Evolutionary conservation across 768 basidiomycete genomes (phyloP), one percentile per base, ranked within the genome.

Genomic region (Pisolithus orientalis): DNA sequence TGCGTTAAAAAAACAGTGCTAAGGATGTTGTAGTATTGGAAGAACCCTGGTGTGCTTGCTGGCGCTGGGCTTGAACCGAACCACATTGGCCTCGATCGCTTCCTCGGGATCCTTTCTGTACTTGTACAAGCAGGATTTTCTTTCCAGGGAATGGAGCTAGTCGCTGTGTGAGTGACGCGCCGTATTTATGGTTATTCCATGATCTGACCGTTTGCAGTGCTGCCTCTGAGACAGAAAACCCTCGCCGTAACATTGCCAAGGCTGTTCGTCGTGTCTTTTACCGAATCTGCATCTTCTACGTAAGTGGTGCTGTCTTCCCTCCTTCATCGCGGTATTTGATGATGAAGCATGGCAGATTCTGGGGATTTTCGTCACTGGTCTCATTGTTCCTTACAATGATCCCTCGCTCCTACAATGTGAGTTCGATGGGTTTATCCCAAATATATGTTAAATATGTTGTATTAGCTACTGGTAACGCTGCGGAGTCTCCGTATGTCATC

Each of bases 401-500:
- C 58, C 64, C 0, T 62, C 66, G 11, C 71, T 87, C 39, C 72
- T 84, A 42, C 64, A 70, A 31, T 45, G 72, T 69, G 53, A 45
- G 51, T 37, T 9, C 3, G 7, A 67, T 58, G 21, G 60, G 5
- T 9, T 47, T 9, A 25, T 14, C 5, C 7, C 7, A 6, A 28
- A 21, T 47, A 13, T 27, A 28, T 29, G 25, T 13, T 44, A 27
- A 29, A 6, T 44, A 10, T 13, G 11, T 16, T 25, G 3, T 4
- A 5, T 47, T 38, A 46, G 54, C 47, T 48, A 49, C 73, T 29
- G 80, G 80, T 48, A 90, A 79, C 47, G 88, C 88, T 13, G 79
- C 85, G 0, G 59, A 83, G 48, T 89, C 87, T 4, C 90, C 90
- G 3, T 94, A 87, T 68, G 88, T 92, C 54, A 85, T 92, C 55